phyloP scores from a whole-genome alignment of 768 basidiomycete species.

The Agaricus sinodeliciosus region DNA sequence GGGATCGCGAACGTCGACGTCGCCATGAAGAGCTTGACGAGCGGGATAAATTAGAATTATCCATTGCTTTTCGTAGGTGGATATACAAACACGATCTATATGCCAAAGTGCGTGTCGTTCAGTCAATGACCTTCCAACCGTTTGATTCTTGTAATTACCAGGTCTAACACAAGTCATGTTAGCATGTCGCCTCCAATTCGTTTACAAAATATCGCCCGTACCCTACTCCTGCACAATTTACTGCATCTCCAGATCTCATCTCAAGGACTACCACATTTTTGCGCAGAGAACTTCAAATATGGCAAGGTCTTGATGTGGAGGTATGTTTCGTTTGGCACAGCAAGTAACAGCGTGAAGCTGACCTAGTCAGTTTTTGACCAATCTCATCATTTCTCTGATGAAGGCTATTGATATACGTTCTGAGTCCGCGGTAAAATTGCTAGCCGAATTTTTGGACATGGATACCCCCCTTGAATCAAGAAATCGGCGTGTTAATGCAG shows the following conservation, averaged over 20 bases:
- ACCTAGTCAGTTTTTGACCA: constrained; percentile 71
- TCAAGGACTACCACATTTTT: constrained; percentile 76
- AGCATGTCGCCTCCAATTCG: constrained; percentile 90
- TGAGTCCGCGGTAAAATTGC: constrained; percentile 74
- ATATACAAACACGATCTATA: constrained; percentile 76
- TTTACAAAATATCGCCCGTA: constrained; percentile 85
- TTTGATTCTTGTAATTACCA: constrained; percentile 9
- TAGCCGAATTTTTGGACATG: constrained; percentile 87
- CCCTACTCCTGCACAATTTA: constrained; percentile 80
- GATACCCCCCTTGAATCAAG: constrained; percentile 53
- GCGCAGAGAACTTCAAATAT: constrained; percentile 80
- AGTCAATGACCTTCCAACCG: neutral
- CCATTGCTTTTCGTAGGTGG: constrained; percentile 69
- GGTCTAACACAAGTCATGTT: constrained; percentile 4
- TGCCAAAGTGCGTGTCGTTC: constrained; percentile 60
- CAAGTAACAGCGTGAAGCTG: constrained; percentile 14
- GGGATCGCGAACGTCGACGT: constrained; percentile 39
- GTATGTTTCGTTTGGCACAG: constrained; percentile 29
- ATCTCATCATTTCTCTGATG: constrained; percentile 85
- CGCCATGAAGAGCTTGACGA: constrained; percentile 46
- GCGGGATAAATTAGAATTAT: constrained; percentile 66
- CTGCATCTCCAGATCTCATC: constrained; percentile 68
- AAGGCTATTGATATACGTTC: constrained; percentile 90
- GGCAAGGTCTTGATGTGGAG: constrained; percentile 88
- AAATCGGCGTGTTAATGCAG: constrained; percentile 61